phyloP scores from a whole-genome alignment of 495 filamentous ascomycete genomes.

The Pseudotulostoma volvatum region DNA sequence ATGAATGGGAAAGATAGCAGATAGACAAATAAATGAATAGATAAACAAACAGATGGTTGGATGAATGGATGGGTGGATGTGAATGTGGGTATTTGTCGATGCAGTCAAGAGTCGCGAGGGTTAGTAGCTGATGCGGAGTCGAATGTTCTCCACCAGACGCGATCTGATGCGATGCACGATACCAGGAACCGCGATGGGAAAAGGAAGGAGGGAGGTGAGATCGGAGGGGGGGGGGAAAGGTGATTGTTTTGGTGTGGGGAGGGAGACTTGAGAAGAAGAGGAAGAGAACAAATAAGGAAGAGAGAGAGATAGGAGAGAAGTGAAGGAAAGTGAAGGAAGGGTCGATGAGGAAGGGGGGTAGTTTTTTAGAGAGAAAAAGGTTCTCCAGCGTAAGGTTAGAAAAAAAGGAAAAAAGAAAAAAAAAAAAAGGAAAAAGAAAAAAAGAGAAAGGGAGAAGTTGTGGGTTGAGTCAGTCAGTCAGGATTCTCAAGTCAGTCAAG shows the following conservation, averaged over 20 bases:
- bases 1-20: constrained; percentile 9
- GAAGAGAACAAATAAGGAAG: constrained; percentile 8
- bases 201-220: constrained; percentile 7
- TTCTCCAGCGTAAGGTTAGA: too few relatives aligned
- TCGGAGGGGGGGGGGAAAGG: constrained; percentile 6
- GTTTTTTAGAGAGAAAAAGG: too few relatives aligned
- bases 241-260: constrained; percentile 7
- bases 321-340: too few relatives aligned
- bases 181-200: too few relatives aligned
- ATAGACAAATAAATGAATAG: constrained; percentile 9
- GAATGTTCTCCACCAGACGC: too few relatives aligned
- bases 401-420: too few relatives aligned
- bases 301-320: constrained; percentile 7
- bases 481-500: too few relatives aligned
- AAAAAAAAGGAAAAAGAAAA: too few relatives aligned
- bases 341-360: too few relatives aligned
- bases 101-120: constrained; percentile 8
- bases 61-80: constrained; percentile 9
- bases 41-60: not conserved
- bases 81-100: too few relatives aligned
- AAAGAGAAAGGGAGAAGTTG: constrained; percentile 5
- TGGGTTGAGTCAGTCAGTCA: too few relatives aligned
- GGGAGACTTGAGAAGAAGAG: constrained; percentile 10
- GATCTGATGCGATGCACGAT: too few relatives aligned
- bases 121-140: constrained; percentile 4